Evolutionary conservation across 2,329 filamentous ascomycete genomes (phyloP), one percentile per base, ranked within the genome.

Genomic region (Colletotrichum caudatum): DNA sequence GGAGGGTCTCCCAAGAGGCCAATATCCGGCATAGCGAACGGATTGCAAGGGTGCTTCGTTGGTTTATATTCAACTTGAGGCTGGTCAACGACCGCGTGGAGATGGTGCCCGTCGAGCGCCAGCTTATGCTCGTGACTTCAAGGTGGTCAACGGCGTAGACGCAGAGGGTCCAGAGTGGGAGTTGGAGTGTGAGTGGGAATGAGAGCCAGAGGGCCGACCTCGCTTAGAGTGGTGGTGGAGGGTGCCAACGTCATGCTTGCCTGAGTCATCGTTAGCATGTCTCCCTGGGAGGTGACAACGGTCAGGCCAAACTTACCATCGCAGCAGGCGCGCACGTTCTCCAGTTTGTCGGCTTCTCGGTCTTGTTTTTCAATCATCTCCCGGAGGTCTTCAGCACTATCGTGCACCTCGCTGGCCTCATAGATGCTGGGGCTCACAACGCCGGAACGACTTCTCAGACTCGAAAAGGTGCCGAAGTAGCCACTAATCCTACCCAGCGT

Each of bases 301-400:
- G 7, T 51, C 23, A 51, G 41, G n/a, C 48, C 29, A 57, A 56
- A 84, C 92, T 89, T 87, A 95, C 95, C 96, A 88, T 98, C 96
- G 82, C 96, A 99, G 84, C 96, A 99, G 71, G 95, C 95, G 79
- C 96, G 88, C 74, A 99, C 96, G 80, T 99, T 98, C 86, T 98
- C 95, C 77, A 98, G 86, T 73, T 91, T 88, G 78, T 95, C 93
- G 35, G 91, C 86, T 75, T 95, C 93, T 65, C 90, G 86, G 77
- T 95, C 92, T 78, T 94, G 91, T 74, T 89, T 87, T 82, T 95
- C 93, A 76, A 95, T 93, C 74, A 95, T 90, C 74, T 91, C 88
- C 68, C 94, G 87, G 69, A 97, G 80, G 78, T 98, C 94, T 80
- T 97, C 94, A 3, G 93, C 93, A 77, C 92, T 94, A 78, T 95